Conservation (phyloP, 768 basidiomycete genomes). For the Leccinum pellstonianum region DNA sequence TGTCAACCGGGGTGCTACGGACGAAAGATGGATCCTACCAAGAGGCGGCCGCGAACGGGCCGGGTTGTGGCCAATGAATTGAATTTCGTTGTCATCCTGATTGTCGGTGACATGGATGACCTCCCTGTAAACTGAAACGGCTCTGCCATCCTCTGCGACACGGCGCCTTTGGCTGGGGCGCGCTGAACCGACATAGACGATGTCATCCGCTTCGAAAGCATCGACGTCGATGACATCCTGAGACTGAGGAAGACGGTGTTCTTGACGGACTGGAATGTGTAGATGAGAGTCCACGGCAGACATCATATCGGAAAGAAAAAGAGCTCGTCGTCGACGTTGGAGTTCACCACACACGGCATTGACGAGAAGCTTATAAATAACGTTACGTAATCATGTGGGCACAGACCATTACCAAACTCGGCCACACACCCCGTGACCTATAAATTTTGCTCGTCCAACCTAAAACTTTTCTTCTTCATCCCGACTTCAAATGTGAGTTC, state of each 20-base stretch:
- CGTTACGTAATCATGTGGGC: constrained; percentile 29
- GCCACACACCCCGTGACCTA: constrained; percentile 24
- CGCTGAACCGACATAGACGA: constrained; percentile 27
- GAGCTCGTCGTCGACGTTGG: constrained; percentile 24
- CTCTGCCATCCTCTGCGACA: constrained; percentile 23
- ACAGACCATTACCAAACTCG: constrained; percentile 33
- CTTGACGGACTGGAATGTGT: constrained; percentile 6
- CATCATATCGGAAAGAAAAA: constrained; percentile 18
- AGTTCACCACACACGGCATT: neutral
- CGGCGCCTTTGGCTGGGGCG: constrained; percentile 29
- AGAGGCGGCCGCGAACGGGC: constrained; percentile 15
- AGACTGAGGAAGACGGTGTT: constrained; percentile 17
- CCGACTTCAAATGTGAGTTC: constrained; percentile 16
- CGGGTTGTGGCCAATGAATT: constrained; percentile 27
- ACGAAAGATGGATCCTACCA: constrained; percentile 14
- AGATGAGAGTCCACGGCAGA: constrained; percentile 15
- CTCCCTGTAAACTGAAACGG: constrained; percentile 18
- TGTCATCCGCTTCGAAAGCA: constrained; percentile 36
- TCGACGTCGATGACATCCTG: constrained; percentile 47
- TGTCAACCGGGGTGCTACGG: neutral
- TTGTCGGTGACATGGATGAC: constrained; percentile 39
- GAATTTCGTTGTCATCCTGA: constrained; percentile 39
- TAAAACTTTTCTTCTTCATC: neutral
- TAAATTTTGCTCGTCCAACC: constrained; percentile 27
- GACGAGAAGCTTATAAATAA: constrained; percentile 10